Evolutionary conservation across 257 asterid species (phyloP).

Genomic region (Gentiana straminea): DNA sequence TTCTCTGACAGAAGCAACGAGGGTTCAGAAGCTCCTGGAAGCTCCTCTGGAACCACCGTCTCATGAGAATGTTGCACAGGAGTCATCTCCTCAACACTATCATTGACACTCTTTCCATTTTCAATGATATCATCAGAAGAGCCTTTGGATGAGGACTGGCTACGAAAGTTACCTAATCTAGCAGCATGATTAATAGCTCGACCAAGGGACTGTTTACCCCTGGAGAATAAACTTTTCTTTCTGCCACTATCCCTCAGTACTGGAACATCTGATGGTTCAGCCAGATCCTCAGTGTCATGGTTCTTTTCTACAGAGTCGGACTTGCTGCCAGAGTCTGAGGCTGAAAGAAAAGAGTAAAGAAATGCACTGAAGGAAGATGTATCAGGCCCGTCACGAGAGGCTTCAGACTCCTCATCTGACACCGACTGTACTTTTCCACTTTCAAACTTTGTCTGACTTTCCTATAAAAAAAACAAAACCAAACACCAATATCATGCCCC

Average conservation of each 20-base stretch:
- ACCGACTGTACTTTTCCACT: slow-evolving; percentile 33
- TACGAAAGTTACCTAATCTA: slow-evolving; percentile 55
- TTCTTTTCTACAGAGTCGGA: slow-evolving; percentile 18
- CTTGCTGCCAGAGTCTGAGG: slow-evolving; percentile 41
- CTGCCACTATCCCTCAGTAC: slow-evolving; percentile 43
- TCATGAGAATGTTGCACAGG: slow-evolving; percentile 36
- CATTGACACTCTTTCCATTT: slow-evolving; percentile 25
- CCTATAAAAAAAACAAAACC: slow-evolving; percentile 27
- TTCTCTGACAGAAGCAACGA: slow-evolving; percentile 80
- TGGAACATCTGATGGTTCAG: slow-evolving; percentile 35
- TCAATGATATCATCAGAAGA: slow-evolving; percentile 34
- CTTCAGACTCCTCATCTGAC: slow-evolving; percentile 36
- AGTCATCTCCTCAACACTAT: slow-evolving; percentile 31
- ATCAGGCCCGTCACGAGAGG: slow-evolving; percentile 71
- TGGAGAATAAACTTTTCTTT: slow-evolving; percentile 53
- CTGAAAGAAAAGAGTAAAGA: slow-evolving; percentile 60
- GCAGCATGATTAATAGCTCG: slow-evolving; percentile 58
- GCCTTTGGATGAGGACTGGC: slow-evolving; percentile 35
- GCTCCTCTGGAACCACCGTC: slow-evolving; percentile 18
- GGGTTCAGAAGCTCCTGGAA: slow-evolving; percentile 82
- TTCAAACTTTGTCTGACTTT: slow-evolving; percentile 33
- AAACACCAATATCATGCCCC: neutral
- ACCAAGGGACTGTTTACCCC: slow-evolving; percentile 70
- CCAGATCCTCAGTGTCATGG: slow-evolving; percentile 22
- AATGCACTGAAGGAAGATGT: slow-evolving; percentile 92